A percentile compares a stretch with the other conserved stretches of the same genome.
Evolutionary conservation across 257 asterid species (phyloP).

Genomic region (Gentiana macrophylla): DNA sequence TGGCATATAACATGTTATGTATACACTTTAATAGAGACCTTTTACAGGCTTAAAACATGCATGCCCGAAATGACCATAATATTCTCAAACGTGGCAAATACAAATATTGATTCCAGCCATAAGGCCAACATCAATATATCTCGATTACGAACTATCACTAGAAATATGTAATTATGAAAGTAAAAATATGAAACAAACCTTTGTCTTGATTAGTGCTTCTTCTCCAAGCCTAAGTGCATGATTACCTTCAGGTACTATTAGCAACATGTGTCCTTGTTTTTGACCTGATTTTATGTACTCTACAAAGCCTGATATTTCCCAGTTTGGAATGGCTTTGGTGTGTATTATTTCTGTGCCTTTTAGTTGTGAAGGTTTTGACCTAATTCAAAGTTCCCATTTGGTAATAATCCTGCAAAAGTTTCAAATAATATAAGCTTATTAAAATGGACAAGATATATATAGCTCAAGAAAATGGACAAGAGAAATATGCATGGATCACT

Average conservation of each 20-base stretch:
- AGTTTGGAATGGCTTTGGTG: slow-evolving; percentile 46
- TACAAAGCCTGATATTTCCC: slow-evolving; percentile 65
- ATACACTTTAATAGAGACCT: too few species aligned
- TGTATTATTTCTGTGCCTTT: slow-evolving; percentile 47
- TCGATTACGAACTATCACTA: too few species aligned
- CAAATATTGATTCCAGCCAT: too few species aligned
- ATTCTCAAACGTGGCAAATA: too few species aligned
- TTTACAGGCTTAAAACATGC: too few species aligned
- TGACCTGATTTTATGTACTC: slow-evolving; percentile 80
- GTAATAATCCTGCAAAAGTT: slow-evolving; percentile 44
- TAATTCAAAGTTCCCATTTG: slow-evolving; percentile 66
- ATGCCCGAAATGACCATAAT: too few species aligned
- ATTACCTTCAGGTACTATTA: slow-evolving; percentile 72
- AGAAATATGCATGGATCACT: not conserved
- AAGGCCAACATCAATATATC: too few species aligned
- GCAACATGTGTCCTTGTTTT: slow-evolving; percentile 72
- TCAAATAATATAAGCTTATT: not conserved
- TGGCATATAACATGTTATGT: too few species aligned
- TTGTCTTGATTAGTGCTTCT: slow-evolving; percentile 61
- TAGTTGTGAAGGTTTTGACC: slow-evolving; percentile 56
- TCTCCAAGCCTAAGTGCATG: slow-evolving; percentile 76
- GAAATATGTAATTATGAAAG: too few species aligned
- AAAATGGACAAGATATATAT: slow-evolving; percentile 11
- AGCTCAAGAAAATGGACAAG: slow-evolving; percentile 6
- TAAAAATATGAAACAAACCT: not conserved